These are phyloP conservation scores for Craterostigma plantagineum DNA, from an alignment of 257 asterid genomes.

Conservation along the genomic window DNA sequence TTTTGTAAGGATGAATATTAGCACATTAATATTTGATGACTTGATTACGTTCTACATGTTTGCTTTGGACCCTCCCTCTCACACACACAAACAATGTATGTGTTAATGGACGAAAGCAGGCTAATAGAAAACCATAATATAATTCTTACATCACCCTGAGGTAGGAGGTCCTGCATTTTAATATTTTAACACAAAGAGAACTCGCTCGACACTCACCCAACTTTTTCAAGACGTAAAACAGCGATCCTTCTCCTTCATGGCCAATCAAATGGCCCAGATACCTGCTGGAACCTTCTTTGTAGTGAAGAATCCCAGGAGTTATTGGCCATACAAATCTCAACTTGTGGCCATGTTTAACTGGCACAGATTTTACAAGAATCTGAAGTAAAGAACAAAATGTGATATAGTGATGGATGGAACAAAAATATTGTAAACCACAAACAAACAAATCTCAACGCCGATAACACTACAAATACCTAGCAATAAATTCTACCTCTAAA, in stretches of 20 bases:
- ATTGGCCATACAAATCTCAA: conserved; percentile 77
- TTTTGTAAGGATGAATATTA: no score
- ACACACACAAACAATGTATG: no score
- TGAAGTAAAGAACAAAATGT: conserved; percentile 11
- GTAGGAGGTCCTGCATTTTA: conserved; percentile 3
- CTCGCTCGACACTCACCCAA: conserved; percentile 72
- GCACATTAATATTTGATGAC: no score
- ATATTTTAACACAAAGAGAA: conserved; percentile 13
- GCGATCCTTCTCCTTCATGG: conserved; percentile 99
- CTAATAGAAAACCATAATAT: not conserved
- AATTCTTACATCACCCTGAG: conserved; percentile 1
- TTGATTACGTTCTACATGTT: no score
- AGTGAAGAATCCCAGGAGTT: conserved; percentile 67
- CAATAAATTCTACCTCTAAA: no score
- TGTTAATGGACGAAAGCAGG: no score
- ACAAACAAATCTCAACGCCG: no score
- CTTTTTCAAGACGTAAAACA: conserved; percentile 79
- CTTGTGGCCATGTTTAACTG: conserved; percentile 87
- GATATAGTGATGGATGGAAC: conserved; percentile 2
- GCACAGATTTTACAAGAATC: conserved; percentile 89
- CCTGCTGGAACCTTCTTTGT: conserved; percentile 77
- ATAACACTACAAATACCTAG: no score
- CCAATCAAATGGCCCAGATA: conserved; percentile 93
- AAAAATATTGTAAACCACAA: no score
- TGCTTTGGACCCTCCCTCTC: no score